phyloP scores from a whole-genome alignment of 2,329 filamentous ascomycete genomes.

The Colletotrichum gloeosporioides region DNA sequence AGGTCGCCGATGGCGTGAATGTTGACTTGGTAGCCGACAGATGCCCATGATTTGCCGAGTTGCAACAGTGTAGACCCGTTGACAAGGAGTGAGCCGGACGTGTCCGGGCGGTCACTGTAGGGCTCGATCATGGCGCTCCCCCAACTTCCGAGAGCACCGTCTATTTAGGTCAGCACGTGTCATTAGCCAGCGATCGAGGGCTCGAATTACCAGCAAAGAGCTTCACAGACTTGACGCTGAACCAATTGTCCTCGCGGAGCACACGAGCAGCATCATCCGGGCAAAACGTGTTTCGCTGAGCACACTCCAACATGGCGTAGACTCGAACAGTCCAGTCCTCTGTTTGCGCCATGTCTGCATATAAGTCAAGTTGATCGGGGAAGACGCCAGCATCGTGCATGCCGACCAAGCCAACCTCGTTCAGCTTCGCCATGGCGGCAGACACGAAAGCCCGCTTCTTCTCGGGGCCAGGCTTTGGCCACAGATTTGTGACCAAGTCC shows the following conservation, averaged over 20 bases:
- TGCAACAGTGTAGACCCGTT: slow-evolving; percentile 63
- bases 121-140: slow-evolving; percentile 75
- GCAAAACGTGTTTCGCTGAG: slow-evolving; percentile 68
- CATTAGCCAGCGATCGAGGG: background rate
- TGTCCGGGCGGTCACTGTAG: slow-evolving; percentile 67
- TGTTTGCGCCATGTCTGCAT: slow-evolving; percentile 51
- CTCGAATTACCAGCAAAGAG: slow-evolving; percentile 64
- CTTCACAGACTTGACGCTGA: slow-evolving; percentile 69
- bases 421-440: slow-evolving; percentile 66
- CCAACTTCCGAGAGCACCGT: slow-evolving; percentile 75
- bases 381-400: slow-evolving; percentile 72
- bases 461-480: slow-evolving; percentile 60
- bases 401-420: slow-evolving; percentile 70
- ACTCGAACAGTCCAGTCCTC: slow-evolving; percentile 67
- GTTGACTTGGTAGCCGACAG: slow-evolving; percentile 69
- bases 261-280: slow-evolving; percentile 52
- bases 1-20: slow-evolving; percentile 76
- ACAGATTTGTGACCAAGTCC: slow-evolving; percentile 61
- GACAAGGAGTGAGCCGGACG: slow-evolving; percentile 69
- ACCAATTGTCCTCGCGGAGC: slow-evolving; percentile 51
- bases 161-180: slow-evolving; percentile 37
- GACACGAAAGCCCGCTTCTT: slow-evolving; percentile 60
- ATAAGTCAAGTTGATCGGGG: slow-evolving; percentile 59
- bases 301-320: slow-evolving; percentile 73
- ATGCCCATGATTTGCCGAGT: slow-evolving; percentile 63